Percentiles rank a stretch among this genome's conserved stretches.
Conservation (phyloP, 306 rosid species). For the Lagenaria siceraria region DNA sequence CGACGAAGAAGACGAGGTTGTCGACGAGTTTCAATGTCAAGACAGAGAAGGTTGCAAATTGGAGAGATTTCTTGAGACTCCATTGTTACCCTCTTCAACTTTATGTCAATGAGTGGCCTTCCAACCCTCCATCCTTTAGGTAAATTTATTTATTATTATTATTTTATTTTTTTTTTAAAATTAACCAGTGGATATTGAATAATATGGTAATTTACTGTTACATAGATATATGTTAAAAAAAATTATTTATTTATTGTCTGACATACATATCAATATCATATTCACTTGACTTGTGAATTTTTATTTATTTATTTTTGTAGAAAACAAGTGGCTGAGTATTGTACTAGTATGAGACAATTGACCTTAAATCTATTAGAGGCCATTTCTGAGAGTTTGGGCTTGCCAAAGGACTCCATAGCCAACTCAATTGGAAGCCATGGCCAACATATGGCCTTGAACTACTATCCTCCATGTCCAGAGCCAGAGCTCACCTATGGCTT, state of each 20-base stretch:
- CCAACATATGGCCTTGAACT: conserved; percentile 46
- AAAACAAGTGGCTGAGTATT: conserved; percentile 24
- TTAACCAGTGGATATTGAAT: no score
- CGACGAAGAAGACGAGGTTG: conserved; percentile 33
- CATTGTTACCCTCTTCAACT: conserved; percentile 34
- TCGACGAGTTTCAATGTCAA: conserved; percentile 41
- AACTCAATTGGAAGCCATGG: conserved; percentile 31
- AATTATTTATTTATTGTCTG: no score
- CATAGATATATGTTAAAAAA: no score
- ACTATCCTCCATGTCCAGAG: conserved; percentile 42
- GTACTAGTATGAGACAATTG: conserved; percentile 24
- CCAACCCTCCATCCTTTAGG: conserved; percentile 36
- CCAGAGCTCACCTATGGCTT: conserved; percentile 46
- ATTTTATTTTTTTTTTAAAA: no score
- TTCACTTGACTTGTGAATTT: no score
- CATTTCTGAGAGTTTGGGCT: conserved; percentile 38
- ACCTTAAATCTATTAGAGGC: conserved; percentile 25
- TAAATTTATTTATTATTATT: no score
- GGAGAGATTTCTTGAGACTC: conserved; percentile 44
- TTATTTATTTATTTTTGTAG: no score
- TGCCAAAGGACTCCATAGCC: conserved; percentile 12
- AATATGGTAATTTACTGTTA: no score
- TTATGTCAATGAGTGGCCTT: conserved; percentile 34
- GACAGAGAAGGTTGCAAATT: conserved; percentile 31
- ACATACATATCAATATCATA: no score